A percentile compares a stretch with the other conserved stretches of the same genome.
phyloP scores from a whole-genome alignment of 2,329 filamentous ascomycete species.

The Colletotrichum melonis region DNA sequence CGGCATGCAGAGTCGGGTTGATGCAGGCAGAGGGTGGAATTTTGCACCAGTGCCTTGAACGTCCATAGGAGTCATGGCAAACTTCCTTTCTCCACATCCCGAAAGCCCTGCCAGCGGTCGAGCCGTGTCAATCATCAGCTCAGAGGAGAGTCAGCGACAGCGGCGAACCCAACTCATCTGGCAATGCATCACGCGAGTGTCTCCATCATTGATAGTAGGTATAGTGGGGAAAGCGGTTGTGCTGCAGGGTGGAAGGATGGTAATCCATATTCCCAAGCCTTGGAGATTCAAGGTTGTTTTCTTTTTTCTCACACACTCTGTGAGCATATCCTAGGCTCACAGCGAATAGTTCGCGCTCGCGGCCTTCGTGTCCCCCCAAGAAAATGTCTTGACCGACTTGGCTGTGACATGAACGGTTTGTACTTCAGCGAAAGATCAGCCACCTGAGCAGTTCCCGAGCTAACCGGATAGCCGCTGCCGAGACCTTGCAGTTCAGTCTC shows the following conservation, averaged over 20 bases:
- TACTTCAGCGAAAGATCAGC: neutral
- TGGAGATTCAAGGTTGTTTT: neutral
- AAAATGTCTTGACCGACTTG: conserved; percentile 14
- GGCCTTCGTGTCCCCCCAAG: neutral
- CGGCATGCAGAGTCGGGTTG: neutral
- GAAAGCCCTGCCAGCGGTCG: neutral
- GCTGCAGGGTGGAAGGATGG: neutral
- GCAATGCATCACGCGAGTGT: conserved; percentile 25
- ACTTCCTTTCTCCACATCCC: conserved; percentile 15
- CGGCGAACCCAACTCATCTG: neutral
- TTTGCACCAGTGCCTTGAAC: neutral
- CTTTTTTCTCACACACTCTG: neutral
- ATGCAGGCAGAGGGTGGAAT: neutral
- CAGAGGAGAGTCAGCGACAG: neutral
- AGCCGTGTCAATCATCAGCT: neutral
- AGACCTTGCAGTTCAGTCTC: neutral
- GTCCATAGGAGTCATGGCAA: neutral
- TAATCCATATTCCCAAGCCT: neutral
- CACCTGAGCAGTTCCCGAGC: conserved; percentile 10
- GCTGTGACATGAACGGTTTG: conserved; percentile 20
- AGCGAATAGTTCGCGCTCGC: neutral
- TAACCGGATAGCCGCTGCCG: conserved; percentile 34
- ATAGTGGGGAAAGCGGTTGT: neutral
- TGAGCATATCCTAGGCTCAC: neutral
- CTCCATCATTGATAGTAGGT: neutral